Percentiles rank a stretch among this genome's conserved stretches.
These are phyloP conservation scores for Trichosporon sp. DNA, from an alignment of 1,284 basidiomycete genomes.

Conservation along the genomic window DNA sequence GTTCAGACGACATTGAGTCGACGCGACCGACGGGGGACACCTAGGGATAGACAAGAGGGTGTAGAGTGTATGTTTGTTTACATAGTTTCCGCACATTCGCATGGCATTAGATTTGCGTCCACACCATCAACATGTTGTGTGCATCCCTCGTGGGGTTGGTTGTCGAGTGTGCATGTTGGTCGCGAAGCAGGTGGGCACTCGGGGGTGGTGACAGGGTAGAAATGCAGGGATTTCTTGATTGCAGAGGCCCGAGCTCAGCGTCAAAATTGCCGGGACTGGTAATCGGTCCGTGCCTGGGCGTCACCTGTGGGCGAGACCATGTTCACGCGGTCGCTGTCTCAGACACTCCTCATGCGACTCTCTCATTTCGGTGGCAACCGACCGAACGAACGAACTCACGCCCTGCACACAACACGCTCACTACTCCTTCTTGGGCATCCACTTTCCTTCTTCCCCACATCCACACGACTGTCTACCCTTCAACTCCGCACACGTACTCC, in stretches of 20 bases:
- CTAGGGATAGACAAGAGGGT: background rate
- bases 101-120: background rate
- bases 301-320: background rate
- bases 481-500: background rate
- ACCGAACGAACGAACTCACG: background rate
- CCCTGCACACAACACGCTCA: background rate
- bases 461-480: background rate
- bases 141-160: background rate
- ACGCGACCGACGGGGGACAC: slow-evolving; percentile 39
- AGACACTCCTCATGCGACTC: background rate
- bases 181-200: background rate
- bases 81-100: background rate
- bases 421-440: background rate
- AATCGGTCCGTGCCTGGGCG: slow-evolving; percentile 17
- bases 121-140: background rate
- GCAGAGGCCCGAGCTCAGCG: background rate
- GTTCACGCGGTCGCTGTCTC: background rate
- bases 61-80: slow-evolving; percentile 6
- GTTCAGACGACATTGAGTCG: slow-evolving; percentile 52
- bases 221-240: background rate
- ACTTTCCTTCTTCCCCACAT: background rate
- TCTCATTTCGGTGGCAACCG: slow-evolving; percentile 15
- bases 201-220: background rate
- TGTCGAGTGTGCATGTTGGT: background rate
- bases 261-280: background rate